Evolutionary conservation across 139 green algal genomes (phyloP).

Genomic region (Medakamo hakoo): DNA sequence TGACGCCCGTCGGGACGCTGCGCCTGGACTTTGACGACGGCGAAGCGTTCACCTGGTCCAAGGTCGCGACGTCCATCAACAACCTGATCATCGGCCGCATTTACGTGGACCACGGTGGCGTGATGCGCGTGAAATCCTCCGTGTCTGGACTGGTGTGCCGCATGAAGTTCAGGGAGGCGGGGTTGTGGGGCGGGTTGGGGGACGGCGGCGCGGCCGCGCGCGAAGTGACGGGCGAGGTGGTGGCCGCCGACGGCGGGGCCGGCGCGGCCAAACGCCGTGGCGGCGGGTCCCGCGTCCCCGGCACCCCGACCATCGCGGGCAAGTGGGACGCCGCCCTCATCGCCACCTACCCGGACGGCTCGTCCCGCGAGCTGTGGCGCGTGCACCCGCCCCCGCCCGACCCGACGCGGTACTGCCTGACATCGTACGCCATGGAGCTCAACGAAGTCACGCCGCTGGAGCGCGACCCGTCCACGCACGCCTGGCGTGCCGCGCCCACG

Average conservation of each 20-base stretch:
- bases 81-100: conserved; percentile 86
- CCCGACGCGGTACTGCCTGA: conserved; percentile 50
- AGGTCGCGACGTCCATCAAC: conserved; percentile 66
- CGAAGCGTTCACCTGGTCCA: conserved; percentile 59
- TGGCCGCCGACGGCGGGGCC: neutral
- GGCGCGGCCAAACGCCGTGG: too few species aligned
- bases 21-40: conserved; percentile 48
- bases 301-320: conserved; percentile 17
- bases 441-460: conserved; percentile 64
- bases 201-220: neutral
- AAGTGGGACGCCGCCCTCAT: conserved; percentile 44
- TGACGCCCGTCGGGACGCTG: conserved; percentile 51
- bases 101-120: conserved; percentile 70
- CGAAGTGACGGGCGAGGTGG: neutral
- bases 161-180: conserved; percentile 52
- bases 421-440: conserved; percentile 55
- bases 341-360: conserved; percentile 21
- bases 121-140: conserved; percentile 43
- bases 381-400: conserved; percentile 26
- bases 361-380: conserved; percentile 28
- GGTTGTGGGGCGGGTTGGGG: conserved; percentile 18
- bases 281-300: neutral
- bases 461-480: conserved; percentile 4
- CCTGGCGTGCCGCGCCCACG: conserved; percentile 52
- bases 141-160: conserved; percentile 13